Evolutionary conservation across 2,329 filamentous ascomycete genomes (phyloP).

Genomic region (Colletotrichum magnum): DNA sequence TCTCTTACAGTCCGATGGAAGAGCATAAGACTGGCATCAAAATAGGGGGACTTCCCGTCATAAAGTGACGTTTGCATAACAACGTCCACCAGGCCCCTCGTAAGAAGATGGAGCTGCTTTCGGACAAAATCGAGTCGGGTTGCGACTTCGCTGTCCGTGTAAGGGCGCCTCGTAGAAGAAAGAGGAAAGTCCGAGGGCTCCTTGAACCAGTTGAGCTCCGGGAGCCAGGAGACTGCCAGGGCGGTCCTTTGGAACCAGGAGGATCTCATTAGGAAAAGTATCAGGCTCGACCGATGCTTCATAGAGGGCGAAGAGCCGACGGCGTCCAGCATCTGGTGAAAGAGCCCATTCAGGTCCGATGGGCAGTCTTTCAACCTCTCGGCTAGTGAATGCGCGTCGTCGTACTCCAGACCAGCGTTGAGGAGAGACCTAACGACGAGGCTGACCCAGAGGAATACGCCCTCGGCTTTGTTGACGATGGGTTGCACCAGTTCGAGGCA

Average conservation of each 20-base stretch:
- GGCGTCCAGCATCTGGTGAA: background rate
- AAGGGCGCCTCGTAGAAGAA: background rate
- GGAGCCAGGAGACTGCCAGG: background rate
- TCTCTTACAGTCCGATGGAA: constrained; percentile 1
- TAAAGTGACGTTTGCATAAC: background rate
- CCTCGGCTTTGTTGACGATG: background rate
- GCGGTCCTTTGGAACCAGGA: background rate
- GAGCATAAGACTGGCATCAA: background rate
- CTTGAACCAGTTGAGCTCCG: background rate
- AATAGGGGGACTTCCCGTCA: background rate
- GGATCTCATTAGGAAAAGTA: background rate
- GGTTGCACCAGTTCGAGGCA: background rate
- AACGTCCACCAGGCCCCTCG: constrained; percentile 9
- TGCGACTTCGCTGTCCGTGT: background rate
- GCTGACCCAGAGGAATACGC: constrained; percentile 20
- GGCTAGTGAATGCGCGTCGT: background rate
- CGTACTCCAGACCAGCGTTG: background rate
- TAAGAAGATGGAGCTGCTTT: background rate
- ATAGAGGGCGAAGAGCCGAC: background rate
- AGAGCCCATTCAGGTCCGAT: constrained; percentile 1
- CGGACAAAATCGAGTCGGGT: background rate
- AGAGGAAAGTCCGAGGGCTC: background rate
- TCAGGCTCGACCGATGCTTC: background rate
- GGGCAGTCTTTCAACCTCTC: background rate
- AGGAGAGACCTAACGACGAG: constrained; percentile 10